Conservation (phyloP, 2,329 filamentous ascomycete genomes). For the Pestalotiopsis sp. region DNA sequence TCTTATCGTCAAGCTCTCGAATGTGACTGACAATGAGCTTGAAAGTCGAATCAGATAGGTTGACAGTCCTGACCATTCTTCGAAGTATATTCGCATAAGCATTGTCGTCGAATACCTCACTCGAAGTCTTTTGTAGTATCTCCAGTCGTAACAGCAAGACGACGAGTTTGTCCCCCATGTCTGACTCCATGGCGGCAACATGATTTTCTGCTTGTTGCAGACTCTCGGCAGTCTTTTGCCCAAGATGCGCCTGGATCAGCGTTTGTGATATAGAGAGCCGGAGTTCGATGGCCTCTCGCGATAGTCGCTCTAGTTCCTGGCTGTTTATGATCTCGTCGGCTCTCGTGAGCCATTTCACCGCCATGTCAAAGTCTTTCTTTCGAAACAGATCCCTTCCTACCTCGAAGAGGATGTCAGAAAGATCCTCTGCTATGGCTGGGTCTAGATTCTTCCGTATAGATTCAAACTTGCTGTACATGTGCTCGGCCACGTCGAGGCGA, state of each 20-base stretch:
- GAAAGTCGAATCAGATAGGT: conserved; percentile 66
- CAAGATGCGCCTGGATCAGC: conserved; percentile 58
- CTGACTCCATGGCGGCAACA: conserved; percentile 62
- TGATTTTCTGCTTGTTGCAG: conserved; percentile 57
- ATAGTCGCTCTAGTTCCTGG: conserved; percentile 58
- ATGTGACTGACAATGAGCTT: conserved; percentile 69
- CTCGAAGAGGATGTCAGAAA: conserved; percentile 71
- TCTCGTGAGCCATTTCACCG: conserved; percentile 74
- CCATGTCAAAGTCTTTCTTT: conserved; percentile 54
- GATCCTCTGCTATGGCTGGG: conserved; percentile 55
- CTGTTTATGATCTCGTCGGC: conserved; percentile 61
- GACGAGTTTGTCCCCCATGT: conserved; percentile 65
- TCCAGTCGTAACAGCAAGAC: conserved; percentile 72
- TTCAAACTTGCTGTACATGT: conserved; percentile 69
- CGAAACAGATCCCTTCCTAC: conserved; percentile 66
- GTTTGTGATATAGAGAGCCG: conserved; percentile 68
- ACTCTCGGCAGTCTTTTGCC: conserved; percentile 44
- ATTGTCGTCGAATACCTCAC: conserved; percentile 49
- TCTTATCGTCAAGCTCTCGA: conserved; percentile 62
- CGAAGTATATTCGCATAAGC: conserved; percentile 57
- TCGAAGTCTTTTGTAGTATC: conserved; percentile 53
- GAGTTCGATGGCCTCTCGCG: conserved; percentile 64
- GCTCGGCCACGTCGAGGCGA: conserved; percentile 75
- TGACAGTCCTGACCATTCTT: conserved; percentile 61
- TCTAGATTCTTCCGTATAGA: conserved; percentile 44